A percentile compares a stretch with the other conserved stretches of the same genome.
Evolutionary conservation across 345 rosid genomes (phyloP).

Genomic region (Noccaea bulbosa): DNA sequence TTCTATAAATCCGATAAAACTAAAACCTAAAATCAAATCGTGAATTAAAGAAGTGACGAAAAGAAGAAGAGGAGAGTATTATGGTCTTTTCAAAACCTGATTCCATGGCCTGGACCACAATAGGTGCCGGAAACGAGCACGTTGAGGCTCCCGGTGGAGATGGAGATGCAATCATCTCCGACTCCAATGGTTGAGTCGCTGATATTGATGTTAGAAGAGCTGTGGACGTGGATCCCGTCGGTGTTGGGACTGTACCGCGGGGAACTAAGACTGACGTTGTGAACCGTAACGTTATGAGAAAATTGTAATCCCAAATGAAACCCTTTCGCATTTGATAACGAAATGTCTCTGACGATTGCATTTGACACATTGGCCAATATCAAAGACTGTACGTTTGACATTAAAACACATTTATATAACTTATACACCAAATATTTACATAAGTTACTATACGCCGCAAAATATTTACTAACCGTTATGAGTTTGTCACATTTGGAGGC

Average conservation of each 20-base stretch:
- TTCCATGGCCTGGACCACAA: constrained; percentile 69
- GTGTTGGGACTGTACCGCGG: constrained; percentile 51
- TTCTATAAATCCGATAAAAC: not conserved
- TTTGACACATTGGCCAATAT: not conserved
- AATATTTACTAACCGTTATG: constrained; percentile 4
- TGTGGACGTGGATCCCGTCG: constrained; percentile 58
- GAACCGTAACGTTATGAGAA: constrained; percentile 44
- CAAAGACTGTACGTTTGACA: constrained; percentile 5
- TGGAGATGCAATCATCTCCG: constrained; percentile 59
- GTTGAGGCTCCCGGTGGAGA: constrained; percentile 47
- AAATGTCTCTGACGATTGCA: constrained; percentile 27
- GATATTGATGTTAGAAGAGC: constrained; percentile 39
- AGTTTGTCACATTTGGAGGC: not conserved
- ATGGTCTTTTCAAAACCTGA: constrained; percentile 17
- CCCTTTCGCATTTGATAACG: constrained; percentile 52
- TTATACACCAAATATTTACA: too few relatives aligned
- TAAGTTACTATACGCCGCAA: not conserved
- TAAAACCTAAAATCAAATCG: not conserved
- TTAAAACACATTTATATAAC: not conserved
- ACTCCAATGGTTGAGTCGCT: constrained; percentile 44
- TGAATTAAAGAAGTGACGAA: not conserved
- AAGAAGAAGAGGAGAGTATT: not conserved
- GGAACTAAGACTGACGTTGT: constrained; percentile 34
- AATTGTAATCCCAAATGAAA: constrained; percentile 49
- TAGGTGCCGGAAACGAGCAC: constrained; percentile 27